Evolutionary conservation across 2,329 filamentous ascomycete genomes (phyloP), one percentile per base, ranked within the genome.

Genomic region (Herpotrichia juniperi): DNA sequence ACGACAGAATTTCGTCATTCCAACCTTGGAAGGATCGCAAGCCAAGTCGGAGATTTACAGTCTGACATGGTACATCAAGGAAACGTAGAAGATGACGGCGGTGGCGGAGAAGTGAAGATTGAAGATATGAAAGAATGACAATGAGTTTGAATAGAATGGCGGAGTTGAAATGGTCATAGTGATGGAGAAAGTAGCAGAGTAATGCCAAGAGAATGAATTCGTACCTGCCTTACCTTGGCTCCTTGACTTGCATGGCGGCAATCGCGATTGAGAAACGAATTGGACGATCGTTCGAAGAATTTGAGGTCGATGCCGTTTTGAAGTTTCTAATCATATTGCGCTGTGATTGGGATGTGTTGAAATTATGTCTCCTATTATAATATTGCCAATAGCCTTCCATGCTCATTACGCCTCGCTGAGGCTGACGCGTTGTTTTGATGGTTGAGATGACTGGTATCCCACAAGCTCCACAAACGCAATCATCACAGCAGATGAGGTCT

Each of bases 371-470:
- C n/a, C 34, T 21, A 19, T 17, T 37, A 19, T 37, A 37, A 37
- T 37, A 44, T 44, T 44, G 42, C 16, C 42, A 44, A 44, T 44
- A 44, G 4, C 19, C 7, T n/a, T 26, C 26, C 7, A 16, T n/a
- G 26, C 24, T 37, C 24, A 31, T 30, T n/a, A 17, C 26, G 24
- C 42, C 17, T 21, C 7, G 25, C 17, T 44, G 42, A 31, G 42
- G 25, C 16, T 31, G 16, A 31, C 42, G 42, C 42, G 42, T 44
- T 44, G 42, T 31, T 44, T 31, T 44, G 42, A 31, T 16, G 42
- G 31, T 26, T 8, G 42, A 8, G 10, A 44, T 31, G 42, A 44
- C 19, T 14, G 25, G 24, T 21, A 19, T 40, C 21, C 21, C 25
- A 42, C 21, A 14, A 42, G n/a, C 16, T 44, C 42, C n/a, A 37